These are phyloP conservation scores for Talaromyces trachyspermus DNA, from an alignment of 495 filamentous ascomycete genomes.

Conservation along the genomic window DNA sequence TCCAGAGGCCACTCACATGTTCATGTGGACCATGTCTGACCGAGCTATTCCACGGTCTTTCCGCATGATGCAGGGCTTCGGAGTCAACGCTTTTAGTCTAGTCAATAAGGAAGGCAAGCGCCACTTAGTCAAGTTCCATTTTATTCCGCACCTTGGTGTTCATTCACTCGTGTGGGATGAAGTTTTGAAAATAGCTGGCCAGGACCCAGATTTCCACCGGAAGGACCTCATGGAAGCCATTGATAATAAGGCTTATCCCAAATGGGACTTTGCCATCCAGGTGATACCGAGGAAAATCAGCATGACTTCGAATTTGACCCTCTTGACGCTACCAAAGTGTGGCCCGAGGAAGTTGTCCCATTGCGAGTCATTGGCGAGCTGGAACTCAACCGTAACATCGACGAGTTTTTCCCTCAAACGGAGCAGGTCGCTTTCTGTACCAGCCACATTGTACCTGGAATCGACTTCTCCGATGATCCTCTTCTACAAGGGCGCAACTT, in stretches of 20 bases:
- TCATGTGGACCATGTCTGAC: conserved; percentile 75
- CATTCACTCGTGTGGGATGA: conserved; percentile 87
- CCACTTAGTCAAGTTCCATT: conserved; percentile 78
- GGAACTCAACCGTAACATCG: conserved; percentile 72
- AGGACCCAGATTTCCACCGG: conserved; percentile 84
- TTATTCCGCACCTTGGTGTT: conserved; percentile 68
- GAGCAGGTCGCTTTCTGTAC: conserved; percentile 83
- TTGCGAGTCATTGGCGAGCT: conserved; percentile 75
- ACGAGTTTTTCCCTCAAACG: conserved; percentile 81
- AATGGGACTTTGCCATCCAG: conserved; percentile 82
- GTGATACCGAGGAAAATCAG: conserved; percentile 59
- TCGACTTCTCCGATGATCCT: conserved; percentile 81
- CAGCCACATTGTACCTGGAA: conserved; percentile 75
- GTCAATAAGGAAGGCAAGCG: conserved; percentile 64
- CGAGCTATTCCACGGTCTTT: conserved; percentile 71
- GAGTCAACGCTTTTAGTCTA: conserved; percentile 76
- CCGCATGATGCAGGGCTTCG: conserved; percentile 89
- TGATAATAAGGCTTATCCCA: conserved; percentile 59
- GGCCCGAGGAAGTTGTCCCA: conserved; percentile 79
- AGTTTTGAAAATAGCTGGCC: conserved; percentile 70
- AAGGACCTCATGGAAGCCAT: conserved; percentile 82
- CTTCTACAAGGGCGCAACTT: conserved; percentile 81
- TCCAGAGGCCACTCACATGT: conserved; percentile 77
- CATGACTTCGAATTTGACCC: conserved; percentile 88
- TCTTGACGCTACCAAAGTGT: conserved; percentile 85